These are phyloP conservation scores for Komagataea norvegica DNA, from an alignment of 1,139 yeast genomes.

Conservation along the genomic window DNA sequence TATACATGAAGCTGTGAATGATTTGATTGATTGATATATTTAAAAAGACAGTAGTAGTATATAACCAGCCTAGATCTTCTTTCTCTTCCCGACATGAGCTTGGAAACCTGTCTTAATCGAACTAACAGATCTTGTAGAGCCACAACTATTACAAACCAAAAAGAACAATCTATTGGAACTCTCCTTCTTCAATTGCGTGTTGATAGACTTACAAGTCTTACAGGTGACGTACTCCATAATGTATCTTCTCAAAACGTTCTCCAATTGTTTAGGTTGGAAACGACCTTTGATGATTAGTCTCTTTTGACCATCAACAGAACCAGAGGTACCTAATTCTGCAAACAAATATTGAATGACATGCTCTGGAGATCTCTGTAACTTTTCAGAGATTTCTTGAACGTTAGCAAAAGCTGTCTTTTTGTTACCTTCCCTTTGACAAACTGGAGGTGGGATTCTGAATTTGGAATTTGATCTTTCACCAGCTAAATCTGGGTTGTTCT, in stretches of 20 bases:
- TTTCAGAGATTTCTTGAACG: conserved; percentile 90
- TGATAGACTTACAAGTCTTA: conserved; percentile 97
- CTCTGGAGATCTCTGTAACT: conserved; percentile 93
- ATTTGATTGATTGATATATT: too few species aligned
- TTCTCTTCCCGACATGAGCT: conserved; percentile 84
- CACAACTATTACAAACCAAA: conserved; percentile 97
- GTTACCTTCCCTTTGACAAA: conserved; percentile 94
- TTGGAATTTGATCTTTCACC: conserved; percentile 92
- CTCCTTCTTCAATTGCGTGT: conserved; percentile 93
- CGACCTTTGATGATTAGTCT: conserved; percentile 96
- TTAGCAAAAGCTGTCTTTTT: conserved; percentile 95
- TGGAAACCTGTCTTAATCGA: conserved; percentile 99
- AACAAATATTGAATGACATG: conserved; percentile 94
- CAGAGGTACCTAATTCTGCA: conserved; percentile 99
- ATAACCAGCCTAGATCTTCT: conserved; percentile 34
- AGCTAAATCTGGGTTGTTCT: conserved; percentile 96
- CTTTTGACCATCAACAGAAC: conserved; percentile 97
- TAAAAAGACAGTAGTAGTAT: neutral
- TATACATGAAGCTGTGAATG: too few species aligned
- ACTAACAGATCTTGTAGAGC: conserved; percentile 94
- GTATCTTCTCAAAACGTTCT: conserved; percentile 92
- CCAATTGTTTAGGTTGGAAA: conserved; percentile 96
- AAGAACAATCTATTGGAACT: conserved; percentile 93
- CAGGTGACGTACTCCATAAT: conserved; percentile 96
- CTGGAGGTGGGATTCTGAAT: conserved; percentile 96